Evolutionary conservation across 805 yeast genomes (phyloP).

Genomic region (Lachancea nothofagi): DNA sequence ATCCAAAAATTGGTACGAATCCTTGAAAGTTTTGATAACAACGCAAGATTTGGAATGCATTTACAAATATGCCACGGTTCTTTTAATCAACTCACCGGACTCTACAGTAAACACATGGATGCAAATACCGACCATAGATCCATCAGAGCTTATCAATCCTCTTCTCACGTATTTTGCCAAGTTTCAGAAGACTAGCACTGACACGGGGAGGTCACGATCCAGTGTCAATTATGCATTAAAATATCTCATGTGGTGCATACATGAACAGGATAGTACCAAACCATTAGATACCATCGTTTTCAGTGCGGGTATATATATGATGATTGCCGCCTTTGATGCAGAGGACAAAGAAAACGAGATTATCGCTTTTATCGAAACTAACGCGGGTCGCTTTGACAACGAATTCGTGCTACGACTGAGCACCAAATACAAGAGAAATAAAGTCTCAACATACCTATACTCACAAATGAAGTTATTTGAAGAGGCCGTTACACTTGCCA

Average conservation of each 20-base stretch:
- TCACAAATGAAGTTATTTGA: conserved; percentile 64
- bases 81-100: conserved; percentile 62
- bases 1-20: conserved; percentile 65
- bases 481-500: conserved; percentile 73
- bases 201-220: conserved; percentile 13
- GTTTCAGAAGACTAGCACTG: conserved; percentile 15
- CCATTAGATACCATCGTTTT: conserved; percentile 48
- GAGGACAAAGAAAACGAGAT: conserved; percentile 41
- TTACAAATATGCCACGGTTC: conserved; percentile 62
- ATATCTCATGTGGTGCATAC: conserved; percentile 53
- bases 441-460: conserved; percentile 69
- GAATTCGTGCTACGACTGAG: conserved; percentile 75
- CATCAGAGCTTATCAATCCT: conserved; percentile 67
- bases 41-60: conserved; percentile 45
- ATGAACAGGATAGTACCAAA: conserved; percentile 29
- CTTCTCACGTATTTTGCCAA: conserved; percentile 60
- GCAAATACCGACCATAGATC: conserved; percentile 45
- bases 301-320: conserved; percentile 63
- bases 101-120: conserved; percentile 79
- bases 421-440: conserved; percentile 48
- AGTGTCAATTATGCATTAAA: conserved; percentile 58
- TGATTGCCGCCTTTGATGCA: conserved; percentile 42
- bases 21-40: conserved; percentile 51
- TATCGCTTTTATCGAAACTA: conserved; percentile 44
- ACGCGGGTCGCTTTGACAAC: conserved; percentile 48